Percentiles rank a stretch among this genome's conserved stretches.
phyloP scores from a whole-genome alignment of 495 filamentous ascomycete genomes.

The Annulohypoxylon maeteangense region DNA sequence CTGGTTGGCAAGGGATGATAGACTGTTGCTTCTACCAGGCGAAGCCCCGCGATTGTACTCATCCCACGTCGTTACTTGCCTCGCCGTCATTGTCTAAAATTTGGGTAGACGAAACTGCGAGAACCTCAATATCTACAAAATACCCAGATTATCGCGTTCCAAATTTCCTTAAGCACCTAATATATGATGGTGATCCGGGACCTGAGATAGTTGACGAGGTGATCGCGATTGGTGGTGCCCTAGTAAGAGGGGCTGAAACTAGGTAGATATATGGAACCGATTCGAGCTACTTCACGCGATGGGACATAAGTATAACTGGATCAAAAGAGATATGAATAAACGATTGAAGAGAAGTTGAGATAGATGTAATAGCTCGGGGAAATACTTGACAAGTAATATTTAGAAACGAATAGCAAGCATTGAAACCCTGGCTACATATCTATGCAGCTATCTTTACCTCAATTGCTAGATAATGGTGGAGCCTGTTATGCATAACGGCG shows the following conservation, averaged over 20 bases:
- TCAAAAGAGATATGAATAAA: background rate
- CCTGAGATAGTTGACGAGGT: background rate
- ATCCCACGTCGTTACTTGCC: constrained; percentile 65
- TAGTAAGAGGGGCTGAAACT: constrained; percentile 12
- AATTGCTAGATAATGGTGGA: constrained; percentile 38
- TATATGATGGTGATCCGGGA: background rate
- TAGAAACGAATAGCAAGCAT: constrained; percentile 13
- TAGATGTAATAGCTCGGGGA: background rate
- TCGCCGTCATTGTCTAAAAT: constrained; percentile 38
- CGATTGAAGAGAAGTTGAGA: background rate
- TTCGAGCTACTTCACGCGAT: background rate
- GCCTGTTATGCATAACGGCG: constrained; percentile 17
- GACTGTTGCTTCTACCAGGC: constrained; percentile 50
- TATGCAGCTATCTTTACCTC: constrained; percentile 23
- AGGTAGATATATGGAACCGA: constrained; percentile 1
- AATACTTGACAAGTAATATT: constrained; percentile 18
- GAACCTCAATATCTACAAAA: background rate
- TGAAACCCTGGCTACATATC: constrained; percentile 18
- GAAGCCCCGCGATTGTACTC: constrained; percentile 55
- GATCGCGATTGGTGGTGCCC: background rate
- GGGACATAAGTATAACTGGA: background rate
- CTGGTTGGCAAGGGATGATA: constrained; percentile 49
- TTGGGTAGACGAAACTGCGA: background rate
- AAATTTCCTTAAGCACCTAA: background rate
- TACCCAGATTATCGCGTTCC: background rate